Conservation (phyloP, 176 grass and related monocot genomes). For the Musa acuminata region DNA sequence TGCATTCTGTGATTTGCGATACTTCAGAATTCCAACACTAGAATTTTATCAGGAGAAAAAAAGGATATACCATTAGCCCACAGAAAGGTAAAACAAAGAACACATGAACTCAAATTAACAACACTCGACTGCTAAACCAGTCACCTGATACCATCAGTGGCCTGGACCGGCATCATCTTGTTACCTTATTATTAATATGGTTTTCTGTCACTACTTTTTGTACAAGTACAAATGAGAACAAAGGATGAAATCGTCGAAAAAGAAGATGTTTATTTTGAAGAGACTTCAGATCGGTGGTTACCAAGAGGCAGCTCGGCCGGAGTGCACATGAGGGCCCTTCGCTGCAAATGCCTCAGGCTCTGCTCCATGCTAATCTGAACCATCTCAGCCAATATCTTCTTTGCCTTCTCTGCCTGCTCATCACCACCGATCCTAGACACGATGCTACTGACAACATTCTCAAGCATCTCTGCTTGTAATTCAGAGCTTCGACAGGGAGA, state of each 20-base stretch:
- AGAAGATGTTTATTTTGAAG: too few relatives aligned
- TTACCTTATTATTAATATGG: background rate
- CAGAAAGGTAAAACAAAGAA: background rate
- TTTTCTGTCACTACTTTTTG: background rate
- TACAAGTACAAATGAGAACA: too few relatives aligned
- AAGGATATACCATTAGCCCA: background rate
- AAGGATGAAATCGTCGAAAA: too few relatives aligned
- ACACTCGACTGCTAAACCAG: slow-evolving; percentile 9
- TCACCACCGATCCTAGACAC: too few relatives aligned
- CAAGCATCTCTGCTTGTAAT: too few relatives aligned
- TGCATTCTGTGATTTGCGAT: background rate
- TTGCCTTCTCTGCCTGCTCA: too few relatives aligned
- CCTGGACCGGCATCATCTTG: slow-evolving; percentile 38
- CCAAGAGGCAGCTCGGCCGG: too few relatives aligned
- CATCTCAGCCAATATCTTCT: too few relatives aligned
- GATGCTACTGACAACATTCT: too few relatives aligned
- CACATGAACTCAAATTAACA: background rate
- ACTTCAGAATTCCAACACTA: background rate
- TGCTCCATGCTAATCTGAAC: slow-evolving; percentile 24
- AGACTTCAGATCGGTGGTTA: too few relatives aligned
- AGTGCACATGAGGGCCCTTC: too few relatives aligned
- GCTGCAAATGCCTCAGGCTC: slow-evolving; percentile 23
- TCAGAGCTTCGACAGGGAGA: too few relatives aligned
- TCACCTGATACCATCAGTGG: slow-evolving; percentile 31
- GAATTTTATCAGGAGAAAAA: background rate